phyloP scores from a whole-genome alignment of 805 yeast genomes.

The Kodamaea laetipori region DNA sequence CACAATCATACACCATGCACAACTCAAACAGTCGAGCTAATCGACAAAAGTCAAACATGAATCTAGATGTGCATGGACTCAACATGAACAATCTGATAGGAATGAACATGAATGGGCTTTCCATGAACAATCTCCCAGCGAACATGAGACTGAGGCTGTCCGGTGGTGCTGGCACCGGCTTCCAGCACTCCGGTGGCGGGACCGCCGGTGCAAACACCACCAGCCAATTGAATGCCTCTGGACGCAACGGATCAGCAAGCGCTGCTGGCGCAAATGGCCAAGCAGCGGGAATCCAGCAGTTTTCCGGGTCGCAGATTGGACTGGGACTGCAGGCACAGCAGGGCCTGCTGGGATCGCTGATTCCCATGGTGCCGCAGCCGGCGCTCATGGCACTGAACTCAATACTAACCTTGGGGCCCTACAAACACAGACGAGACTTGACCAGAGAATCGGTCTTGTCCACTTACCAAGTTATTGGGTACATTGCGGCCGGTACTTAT shows the following conservation, averaged over 20 bases:
- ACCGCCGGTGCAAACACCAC: not conserved
- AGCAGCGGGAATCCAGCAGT: no score
- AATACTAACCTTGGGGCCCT: slow-evolving; percentile 45
- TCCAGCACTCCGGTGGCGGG: no score
- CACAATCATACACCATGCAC: slow-evolving; percentile 4
- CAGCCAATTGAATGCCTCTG: not conserved
- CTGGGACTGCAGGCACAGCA: slow-evolving; percentile 2
- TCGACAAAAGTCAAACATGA: slow-evolving; percentile 2
- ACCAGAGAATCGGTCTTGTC: slow-evolving; percentile 74
- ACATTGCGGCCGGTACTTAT: slow-evolving; percentile 98
- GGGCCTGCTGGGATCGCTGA: slow-evolving; percentile 7
- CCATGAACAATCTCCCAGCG: slow-evolving; percentile 4
- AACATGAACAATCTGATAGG: slow-evolving; percentile 3
- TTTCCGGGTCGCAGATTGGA: not conserved
- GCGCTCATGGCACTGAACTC: slow-evolving; percentile 44
- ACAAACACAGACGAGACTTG: slow-evolving; percentile 57
- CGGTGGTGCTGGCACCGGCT: not conserved
- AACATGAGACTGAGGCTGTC: slow-evolving; percentile 6
- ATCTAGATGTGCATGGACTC: slow-evolving; percentile 3
- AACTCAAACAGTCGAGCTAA: slow-evolving; percentile 6
- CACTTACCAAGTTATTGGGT: slow-evolving; percentile 86
- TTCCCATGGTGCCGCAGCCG: slow-evolving; percentile 20
- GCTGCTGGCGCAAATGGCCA: no score
- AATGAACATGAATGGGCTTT: slow-evolving; percentile 7
- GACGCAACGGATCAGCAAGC: not conserved